Evolutionary conservation across 2,329 filamentous ascomycete genomes (phyloP).

Genomic region (Pseudogymnoascus sp.): DNA sequence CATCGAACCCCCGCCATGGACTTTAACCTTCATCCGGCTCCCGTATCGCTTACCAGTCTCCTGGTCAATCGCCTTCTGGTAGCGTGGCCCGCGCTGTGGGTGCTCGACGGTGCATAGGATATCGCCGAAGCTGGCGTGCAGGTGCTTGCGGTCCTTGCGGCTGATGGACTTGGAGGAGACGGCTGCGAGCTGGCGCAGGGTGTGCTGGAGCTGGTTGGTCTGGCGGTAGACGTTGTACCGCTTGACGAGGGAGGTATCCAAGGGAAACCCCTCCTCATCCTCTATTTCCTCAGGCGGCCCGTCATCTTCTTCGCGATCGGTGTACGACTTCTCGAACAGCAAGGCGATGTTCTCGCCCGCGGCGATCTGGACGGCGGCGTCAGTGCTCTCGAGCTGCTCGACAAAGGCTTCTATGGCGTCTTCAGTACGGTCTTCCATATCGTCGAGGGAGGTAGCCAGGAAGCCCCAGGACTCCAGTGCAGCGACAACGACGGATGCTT

Average conservation of each 20-base stretch:
- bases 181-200: conserved; percentile 49
- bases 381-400: conserved; percentile 58
- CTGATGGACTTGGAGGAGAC: conserved; percentile 52
- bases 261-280: conserved; percentile 26
- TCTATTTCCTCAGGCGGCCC: conserved; percentile 32
- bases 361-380: conserved; percentile 55
- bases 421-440: conserved; percentile 55
- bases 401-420: conserved; percentile 58
- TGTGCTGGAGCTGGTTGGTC: conserved; percentile 49
- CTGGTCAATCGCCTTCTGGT: conserved; percentile 53
- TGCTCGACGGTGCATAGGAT: conserved; percentile 59
- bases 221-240: conserved; percentile 61
- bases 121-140: conserved; percentile 59
- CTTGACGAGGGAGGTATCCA: conserved; percentile 42
- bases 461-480: conserved; percentile 63
- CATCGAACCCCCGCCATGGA: conserved; percentile 50
- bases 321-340: conserved; percentile 55
- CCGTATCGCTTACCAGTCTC: conserved; percentile 52
- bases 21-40: conserved; percentile 51
- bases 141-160: conserved; percentile 56
- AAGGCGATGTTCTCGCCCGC: conserved; percentile 65
- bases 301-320: conserved; percentile 37
- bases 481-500: conserved; percentile 51
- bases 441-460: conserved; percentile 56
- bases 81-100: conserved; percentile 56